phyloP scores from a whole-genome alignment of 2,329 filamentous ascomycete genomes.

The Aspergillus ochraceus region DNA sequence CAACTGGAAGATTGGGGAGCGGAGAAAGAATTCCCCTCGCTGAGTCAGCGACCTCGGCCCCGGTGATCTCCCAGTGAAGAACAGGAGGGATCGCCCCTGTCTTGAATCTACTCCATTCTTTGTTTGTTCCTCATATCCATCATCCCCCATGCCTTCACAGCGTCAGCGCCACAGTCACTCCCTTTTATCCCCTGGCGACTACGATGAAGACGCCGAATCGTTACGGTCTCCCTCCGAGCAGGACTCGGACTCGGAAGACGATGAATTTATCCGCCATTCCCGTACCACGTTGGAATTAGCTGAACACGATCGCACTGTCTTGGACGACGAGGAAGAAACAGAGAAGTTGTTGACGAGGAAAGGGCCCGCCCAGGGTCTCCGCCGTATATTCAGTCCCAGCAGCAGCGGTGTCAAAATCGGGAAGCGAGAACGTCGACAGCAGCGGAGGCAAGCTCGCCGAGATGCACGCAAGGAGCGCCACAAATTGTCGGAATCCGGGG shows the following conservation, averaged over 20 bases:
- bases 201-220: slow-evolving; percentile 69
- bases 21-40: neutral
- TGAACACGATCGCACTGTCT: slow-evolving; percentile 67
- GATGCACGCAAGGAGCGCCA: slow-evolving; percentile 47
- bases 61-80: neutral
- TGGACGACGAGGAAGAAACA: slow-evolving; percentile 71
- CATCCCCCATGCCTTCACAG: slow-evolving; percentile 24
- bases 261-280: slow-evolving; percentile 64
- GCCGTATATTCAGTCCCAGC: slow-evolving; percentile 43
- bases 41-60: neutral
- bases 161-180: slow-evolving; percentile 36
- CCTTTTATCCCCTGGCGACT: slow-evolving; percentile 63
- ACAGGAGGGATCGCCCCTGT: neutral
- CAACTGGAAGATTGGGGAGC: neutral
- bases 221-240: slow-evolving; percentile 64
- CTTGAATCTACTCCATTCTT: neutral
- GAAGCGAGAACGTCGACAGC: slow-evolving; percentile 51
- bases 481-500: slow-evolving; percentile 64
- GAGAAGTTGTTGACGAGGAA: slow-evolving; percentile 49
- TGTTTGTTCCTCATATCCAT: neutral
- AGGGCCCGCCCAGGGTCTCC: slow-evolving; percentile 36
- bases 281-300: slow-evolving; percentile 70
- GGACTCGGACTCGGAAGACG: slow-evolving; percentile 75
- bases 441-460: slow-evolving; percentile 47
- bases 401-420: slow-evolving; percentile 53